Evolutionary conservation across 495 filamentous ascomycete species (phyloP), one percentile per base, ranked within the genome.

Genomic region (Lineolata rhizophorae): DNA sequence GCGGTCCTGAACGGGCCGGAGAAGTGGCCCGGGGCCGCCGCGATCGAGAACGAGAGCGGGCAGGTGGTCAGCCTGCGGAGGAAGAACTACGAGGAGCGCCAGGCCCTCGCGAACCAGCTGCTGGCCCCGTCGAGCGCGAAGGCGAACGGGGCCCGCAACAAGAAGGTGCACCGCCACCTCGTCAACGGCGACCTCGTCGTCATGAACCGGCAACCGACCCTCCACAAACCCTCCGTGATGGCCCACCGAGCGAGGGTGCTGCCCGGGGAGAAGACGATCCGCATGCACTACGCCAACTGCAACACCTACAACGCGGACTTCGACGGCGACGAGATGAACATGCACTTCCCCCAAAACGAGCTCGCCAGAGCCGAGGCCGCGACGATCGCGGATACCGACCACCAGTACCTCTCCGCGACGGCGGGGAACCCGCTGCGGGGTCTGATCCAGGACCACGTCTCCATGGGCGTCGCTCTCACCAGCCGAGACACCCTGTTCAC

Each of bases 231-330:
- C n/a, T 95, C 87, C 14, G 94, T 99, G 48, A 99, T 99, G 90
- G 82, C 76, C 29, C 90, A 99, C 58, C 72, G 85, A 36, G 85
- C 82, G 30, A 69, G 81, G 37, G 83, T 99, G 1, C 59, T 99
- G 10, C 77, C 81, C 0, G 83, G 81, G 6, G 90, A 99, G 49
- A 84, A 85, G 53, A 93, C 85, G 0, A 83, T 99, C 47, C 83
- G 90, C 35, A 94, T 99, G 85, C 90, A 95, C 58, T 99, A 99
- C 54, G 85, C 90, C 35, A 99, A 99, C 51, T 94, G 87, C 53
- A 95, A 94, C 49, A 92, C 90, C 8, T 97, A 99, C 63, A 99
- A 99, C 43, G 90, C 90, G n/a, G 90, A 99, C 66, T 99, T 95
- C 53, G 90, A 99, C 50, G 90, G 90, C 50, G 90, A 99, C 44